These are phyloP conservation scores for Tolypocladium cylindrosporum DNA, from an alignment of 2,329 filamentous ascomycete species.

Conservation along the genomic window DNA sequence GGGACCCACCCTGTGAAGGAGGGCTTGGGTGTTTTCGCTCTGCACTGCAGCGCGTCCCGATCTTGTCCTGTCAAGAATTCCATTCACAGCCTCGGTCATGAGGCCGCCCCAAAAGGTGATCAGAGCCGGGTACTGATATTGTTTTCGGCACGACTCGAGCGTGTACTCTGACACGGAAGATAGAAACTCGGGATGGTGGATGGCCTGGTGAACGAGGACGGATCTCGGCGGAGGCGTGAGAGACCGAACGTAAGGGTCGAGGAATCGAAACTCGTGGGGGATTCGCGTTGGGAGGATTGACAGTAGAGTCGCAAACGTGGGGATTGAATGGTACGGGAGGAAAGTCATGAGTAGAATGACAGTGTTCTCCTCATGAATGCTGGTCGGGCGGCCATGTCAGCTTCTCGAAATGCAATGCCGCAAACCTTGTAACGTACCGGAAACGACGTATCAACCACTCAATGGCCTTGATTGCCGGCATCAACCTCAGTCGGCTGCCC, in stretches of 20 bases:
- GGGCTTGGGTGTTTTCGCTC: slow-evolving; percentile 68
- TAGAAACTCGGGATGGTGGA: slow-evolving; percentile 68
- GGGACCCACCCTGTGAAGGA: slow-evolving; percentile 58
- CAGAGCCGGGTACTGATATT: slow-evolving; percentile 66
- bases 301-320: slow-evolving; percentile 74
- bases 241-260: slow-evolving; percentile 76
- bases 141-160: slow-evolving; percentile 59
- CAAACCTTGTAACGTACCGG: slow-evolving; percentile 43
- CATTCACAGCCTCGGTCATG: slow-evolving; percentile 74
- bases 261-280: slow-evolving; percentile 68
- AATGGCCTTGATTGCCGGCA: slow-evolving; percentile 79
- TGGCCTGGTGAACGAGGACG: slow-evolving; percentile 73
- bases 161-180: slow-evolving; percentile 69
- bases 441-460: slow-evolving; percentile 95
- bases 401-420: not conserved
- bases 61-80: slow-evolving; percentile 66
- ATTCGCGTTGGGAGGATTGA: slow-evolving; percentile 75
- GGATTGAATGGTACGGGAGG: slow-evolving; percentile 81
- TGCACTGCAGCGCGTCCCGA: slow-evolving; percentile 71
- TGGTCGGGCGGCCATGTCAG: slow-evolving; percentile 22
- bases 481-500: slow-evolving; percentile 66
- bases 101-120: slow-evolving; percentile 88
- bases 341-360: slow-evolving; percentile 71
- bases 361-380: slow-evolving; percentile 88
- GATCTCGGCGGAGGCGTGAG: slow-evolving; percentile 68